Evolutionary conservation across 176 grass and related monocot species (phyloP), one percentile per base, ranked within the genome.

Genomic region (Zea mays): DNA sequence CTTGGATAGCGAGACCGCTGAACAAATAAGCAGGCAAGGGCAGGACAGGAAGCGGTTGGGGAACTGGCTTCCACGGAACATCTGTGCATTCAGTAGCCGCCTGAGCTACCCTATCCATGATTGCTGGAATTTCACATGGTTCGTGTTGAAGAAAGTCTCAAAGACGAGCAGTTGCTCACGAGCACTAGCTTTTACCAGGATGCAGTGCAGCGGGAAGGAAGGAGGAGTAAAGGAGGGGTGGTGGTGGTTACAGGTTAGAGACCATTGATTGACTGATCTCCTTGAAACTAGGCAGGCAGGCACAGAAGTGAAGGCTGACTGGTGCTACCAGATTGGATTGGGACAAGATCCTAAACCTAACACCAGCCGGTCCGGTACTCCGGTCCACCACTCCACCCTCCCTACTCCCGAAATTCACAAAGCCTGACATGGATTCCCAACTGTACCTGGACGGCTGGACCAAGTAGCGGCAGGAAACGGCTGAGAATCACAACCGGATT

Each of bases 11-110:
- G 27, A 27, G 27, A 27, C 65, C 17, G 36, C 17, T 40, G 16
- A 88, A 9, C 54, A 74, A 83, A 69, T 79, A 73, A 88, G 69
- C 51, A 70, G 20, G 4, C 66, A 62, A 71, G 16, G 51, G 7
- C n/a, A 54, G 66, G 78, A 73, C 36, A 76, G 65, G n/a, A 68
- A 73, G 72, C 58, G 78, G 75, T 73, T 72, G 65, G 72, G 51
- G 34, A 82, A 76, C 44, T 76, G 19, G 64, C 27, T 36, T 60
- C 11, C 68, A 74, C 75, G 55, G 62, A 88, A 47, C 8, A 80
- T 75, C 13, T 76, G 45, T 69, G 71, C 71, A 52, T 36, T 76
- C 45, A 80, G 75, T 45, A 81, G 46, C 64, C 65, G 73, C 68
- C 80, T 59, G 33, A 13, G 47, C 9, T 46, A 62, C 58, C 73